Conservation (phyloP, 768 basidiomycete genomes). For the Rhodotorula kratochvilovae region DNA sequence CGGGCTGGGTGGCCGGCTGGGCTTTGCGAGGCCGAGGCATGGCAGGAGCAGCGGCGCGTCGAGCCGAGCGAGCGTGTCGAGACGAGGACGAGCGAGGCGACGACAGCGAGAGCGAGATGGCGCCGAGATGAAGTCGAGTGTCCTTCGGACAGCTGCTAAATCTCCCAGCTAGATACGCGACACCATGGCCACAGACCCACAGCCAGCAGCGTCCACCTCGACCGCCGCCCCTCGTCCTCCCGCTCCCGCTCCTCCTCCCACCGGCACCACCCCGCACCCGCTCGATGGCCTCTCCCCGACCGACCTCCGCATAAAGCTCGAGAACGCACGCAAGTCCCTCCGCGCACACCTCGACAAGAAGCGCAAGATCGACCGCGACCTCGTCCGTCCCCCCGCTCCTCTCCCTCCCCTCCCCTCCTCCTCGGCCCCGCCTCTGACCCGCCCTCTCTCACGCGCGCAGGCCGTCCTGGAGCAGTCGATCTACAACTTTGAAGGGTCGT, state of each 20-base stretch:
- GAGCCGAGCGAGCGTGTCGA: too few relatives aligned
- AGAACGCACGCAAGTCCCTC: constrained; percentile 7
- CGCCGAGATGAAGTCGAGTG: too few relatives aligned
- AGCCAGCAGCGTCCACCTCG: background rate
- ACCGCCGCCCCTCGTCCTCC: too few relatives aligned
- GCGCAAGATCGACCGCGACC: constrained; percentile 31
- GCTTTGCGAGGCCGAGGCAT: background rate
- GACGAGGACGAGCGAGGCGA: background rate
- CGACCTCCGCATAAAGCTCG: constrained; percentile 34
- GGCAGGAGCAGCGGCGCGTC: background rate
- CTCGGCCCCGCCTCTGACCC: background rate
- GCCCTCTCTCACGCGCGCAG: constrained; percentile 41
- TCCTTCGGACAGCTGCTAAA: too few relatives aligned
- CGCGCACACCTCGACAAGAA: constrained; percentile 24
- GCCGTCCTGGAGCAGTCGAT: constrained; percentile 49
- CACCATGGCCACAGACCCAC: background rate
- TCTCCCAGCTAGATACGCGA: too few relatives aligned
- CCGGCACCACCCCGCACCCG: background rate
- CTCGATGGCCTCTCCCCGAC: constrained; percentile 24
- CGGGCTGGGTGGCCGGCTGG: background rate
- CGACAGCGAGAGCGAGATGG: background rate
- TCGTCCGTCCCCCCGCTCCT: constrained; percentile 11
- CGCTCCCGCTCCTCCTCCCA: background rate
- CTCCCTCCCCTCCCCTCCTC: background rate
- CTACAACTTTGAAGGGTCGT: constrained; percentile 50